A percentile compares a stretch with the other conserved stretches of the same genome.
phyloP scores from a whole-genome alignment of 441 rosid species.

The Lepidium campestre region DNA sequence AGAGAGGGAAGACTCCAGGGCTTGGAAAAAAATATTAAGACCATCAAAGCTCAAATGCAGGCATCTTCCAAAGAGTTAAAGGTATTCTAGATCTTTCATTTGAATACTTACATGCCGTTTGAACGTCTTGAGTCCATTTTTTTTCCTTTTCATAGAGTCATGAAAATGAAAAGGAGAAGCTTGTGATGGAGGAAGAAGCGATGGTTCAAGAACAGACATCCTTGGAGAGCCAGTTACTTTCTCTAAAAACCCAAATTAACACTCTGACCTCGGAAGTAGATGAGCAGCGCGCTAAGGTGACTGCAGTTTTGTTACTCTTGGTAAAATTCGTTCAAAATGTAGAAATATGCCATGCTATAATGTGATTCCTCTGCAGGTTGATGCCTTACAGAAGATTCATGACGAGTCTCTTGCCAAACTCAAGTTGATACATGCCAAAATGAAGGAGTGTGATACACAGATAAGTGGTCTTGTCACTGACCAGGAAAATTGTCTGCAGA shows the following conservation, averaged over 20 bases:
- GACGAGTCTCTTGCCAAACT: constrained; percentile 71
- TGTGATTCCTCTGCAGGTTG: constrained; percentile 48
- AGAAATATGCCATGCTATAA: constrained; percentile 13
- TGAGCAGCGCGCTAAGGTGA: constrained; percentile 72
- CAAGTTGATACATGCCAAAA: constrained; percentile 59
- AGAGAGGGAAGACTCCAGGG: constrained; percentile 80
- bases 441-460: constrained; percentile 94
- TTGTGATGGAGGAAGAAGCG: constrained; percentile 93
- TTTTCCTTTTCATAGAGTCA: constrained; percentile 43
- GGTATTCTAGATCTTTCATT: constrained; percentile 36
- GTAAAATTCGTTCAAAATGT: background rate
- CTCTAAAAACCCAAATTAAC: constrained; percentile 55
- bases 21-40: constrained; percentile 70
- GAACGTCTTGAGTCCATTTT: constrained; percentile 4
- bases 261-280: constrained; percentile 62
- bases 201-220: constrained; percentile 60
- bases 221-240: constrained; percentile 73
- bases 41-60: constrained; percentile 74
- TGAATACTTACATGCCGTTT: background rate
- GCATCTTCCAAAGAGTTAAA: constrained; percentile 79
- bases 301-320: constrained; percentile 6
- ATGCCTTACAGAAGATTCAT: constrained; percentile 46
- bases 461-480: constrained; percentile 63
- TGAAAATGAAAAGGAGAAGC: constrained; percentile 78
- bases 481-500: constrained; percentile 71